Evolutionary conservation across 345 rosid species (phyloP), one percentile per base, ranked within the genome.

Genomic region (Camelina hispida): DNA sequence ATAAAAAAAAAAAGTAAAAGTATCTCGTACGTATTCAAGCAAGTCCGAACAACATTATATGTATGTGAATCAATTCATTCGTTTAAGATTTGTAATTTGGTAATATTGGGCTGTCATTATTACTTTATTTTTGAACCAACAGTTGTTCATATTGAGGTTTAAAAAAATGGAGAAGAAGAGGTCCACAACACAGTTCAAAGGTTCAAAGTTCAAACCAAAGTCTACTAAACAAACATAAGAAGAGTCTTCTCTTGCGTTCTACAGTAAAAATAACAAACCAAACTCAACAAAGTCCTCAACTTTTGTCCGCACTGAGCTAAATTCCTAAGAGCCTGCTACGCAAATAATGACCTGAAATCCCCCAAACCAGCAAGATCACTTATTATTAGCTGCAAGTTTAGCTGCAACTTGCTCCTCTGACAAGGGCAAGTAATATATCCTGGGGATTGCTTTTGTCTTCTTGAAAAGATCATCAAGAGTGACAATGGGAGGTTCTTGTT

Each of bases 361-460:
- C 46, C 43, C 17, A 64, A 70, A 62, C 32, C 44, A 70, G 51
- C 66, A 70, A 18, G 37, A 64, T 77, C 80, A 77, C 72, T 71
- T 71, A 15, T 62, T 83, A 9, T 35, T 79, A 3, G 87, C 81
- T 14, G 84, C 87, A 70, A 74, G 87, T 78, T 96, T 93, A n/a
- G 85, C 88, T 23, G 92, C 89, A 72, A 88, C 98, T 81, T 89
- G 89, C 17, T 89, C 92, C 50, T 96, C 99, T 10, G 98, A 87
- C 76, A 96, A 76, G 34, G 98, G 99, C 72, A 96, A 76, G 81
- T 91, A 96, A 77, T 96, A 96, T 76, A 96, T 93, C 74, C 97
- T 85, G n/a, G 99, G 99, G 53, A 90, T 83, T 70, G 98, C 91
- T 69, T 86, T 91, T 57, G 98, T 96, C 84, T 96, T 96, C 80